Percentiles rank a stretch among this genome's conserved stretches.
phyloP scores from a whole-genome alignment of 2,329 filamentous ascomycete genomes.

The Geosmithia putterillii region DNA sequence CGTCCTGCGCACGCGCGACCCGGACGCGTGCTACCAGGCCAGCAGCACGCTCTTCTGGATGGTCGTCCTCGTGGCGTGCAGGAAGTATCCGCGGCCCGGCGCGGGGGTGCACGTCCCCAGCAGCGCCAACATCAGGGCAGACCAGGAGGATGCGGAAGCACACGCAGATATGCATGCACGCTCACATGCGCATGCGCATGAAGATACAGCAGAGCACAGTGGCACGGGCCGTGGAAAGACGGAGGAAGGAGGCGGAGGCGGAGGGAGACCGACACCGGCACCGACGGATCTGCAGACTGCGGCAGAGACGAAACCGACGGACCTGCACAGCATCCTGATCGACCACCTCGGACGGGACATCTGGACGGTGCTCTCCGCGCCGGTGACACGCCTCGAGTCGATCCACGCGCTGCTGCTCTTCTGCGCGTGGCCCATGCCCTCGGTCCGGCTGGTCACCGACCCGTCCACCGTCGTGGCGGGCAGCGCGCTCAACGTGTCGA shows the following conservation, averaged over 20 bases:
- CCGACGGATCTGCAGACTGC: no score
- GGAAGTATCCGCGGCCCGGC: conserved; percentile 29
- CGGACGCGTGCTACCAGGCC: conserved; percentile 35
- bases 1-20: conserved; percentile 33
- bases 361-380: conserved; percentile 26
- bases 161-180: no score
- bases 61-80: conserved; percentile 36
- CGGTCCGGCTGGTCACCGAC: conserved; percentile 37
- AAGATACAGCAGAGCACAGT: no score
- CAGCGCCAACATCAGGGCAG: no score
- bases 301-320: no score
- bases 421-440: conserved; percentile 38
- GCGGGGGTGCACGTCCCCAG: no score
- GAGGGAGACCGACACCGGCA: no score
- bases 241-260: no score
- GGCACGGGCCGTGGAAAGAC: no score
- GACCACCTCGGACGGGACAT: conserved; percentile 34
- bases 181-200: no score
- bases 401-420: conserved; percentile 40
- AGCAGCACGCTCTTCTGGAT: conserved; percentile 40
- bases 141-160: no score
- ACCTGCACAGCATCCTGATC: conserved; percentile 28
- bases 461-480: conserved; percentile 33
- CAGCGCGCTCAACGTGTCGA: conserved; percentile 32
- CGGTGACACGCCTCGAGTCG: conserved; percentile 30